Base-by-base conservation (phyloP, 169 alveolate species). In the Plasmodium relictum region DNA sequence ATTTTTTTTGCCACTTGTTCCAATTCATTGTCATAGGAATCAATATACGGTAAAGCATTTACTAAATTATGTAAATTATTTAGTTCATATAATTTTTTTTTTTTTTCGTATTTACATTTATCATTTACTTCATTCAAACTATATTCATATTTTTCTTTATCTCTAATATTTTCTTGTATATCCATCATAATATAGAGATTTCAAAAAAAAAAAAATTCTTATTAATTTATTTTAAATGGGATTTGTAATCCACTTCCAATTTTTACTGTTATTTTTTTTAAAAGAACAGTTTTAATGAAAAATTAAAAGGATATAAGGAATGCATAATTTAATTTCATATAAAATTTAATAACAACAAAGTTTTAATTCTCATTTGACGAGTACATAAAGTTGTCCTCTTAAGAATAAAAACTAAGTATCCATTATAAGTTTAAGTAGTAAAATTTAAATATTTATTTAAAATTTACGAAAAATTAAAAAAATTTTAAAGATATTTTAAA, bases 31-130 rank as follows among this genome's bases (percentile, higher is more conserved):
- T 74, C 88, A 66, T 74, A 63, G 4, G 88, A 74, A 48, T 74
- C 88, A 52, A 74, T 74, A 59, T 74, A 74, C 14, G 88, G 88
- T 24, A 74, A 10, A 6, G 88, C 88, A 63, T 74, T 74, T 2
- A 74, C 88, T 52, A 74, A 58, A 26, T 74, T 14, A 39, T 74
- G 88, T 10, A 74, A 45, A 8, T 45, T 59, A 54, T 39, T 74
- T 50, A 44, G 24, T 58, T 74, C 73, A 24, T 74, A 74, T 16
- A 74, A 52, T 14, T 74, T 74, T 16, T 58, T 61, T n/a, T 74
- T 31, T 61, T 20, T 74, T 52, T 61, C 24, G 18, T 61, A 20
- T 10, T 61, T 18, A 5, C 22, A 10, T 14, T 54, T 41, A 8
- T 72, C 37, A 20, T 41, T 41, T 22, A 72, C 7, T 54, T 72